Evolutionary conservation across 129 eudicot genomes (phyloP).

Genomic region (Centaurea solstitialis): DNA sequence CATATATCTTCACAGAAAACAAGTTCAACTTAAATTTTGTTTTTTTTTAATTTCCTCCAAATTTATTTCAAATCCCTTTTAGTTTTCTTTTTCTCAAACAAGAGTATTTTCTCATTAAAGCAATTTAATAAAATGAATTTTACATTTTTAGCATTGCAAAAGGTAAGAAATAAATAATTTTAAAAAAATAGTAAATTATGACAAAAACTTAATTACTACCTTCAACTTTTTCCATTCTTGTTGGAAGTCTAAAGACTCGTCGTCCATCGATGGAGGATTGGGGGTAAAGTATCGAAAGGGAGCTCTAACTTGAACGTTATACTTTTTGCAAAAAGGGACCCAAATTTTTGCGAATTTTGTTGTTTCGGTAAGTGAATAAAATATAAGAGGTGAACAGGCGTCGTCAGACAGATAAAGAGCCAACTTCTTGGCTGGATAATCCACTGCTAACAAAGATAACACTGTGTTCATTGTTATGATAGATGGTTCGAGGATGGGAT

Average conservation of each 20-base stretch:
- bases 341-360: slow-evolving; percentile 45
- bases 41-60: not conserved
- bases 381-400: slow-evolving; percentile 47
- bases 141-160: not conserved
- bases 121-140: not conserved
- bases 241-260: slow-evolving; percentile 32
- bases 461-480: slow-evolving; percentile 55
- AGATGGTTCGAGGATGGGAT: slow-evolving; percentile 42
- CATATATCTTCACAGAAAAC: not conserved
- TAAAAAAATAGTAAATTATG: not conserved
- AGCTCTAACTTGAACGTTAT: slow-evolving; percentile 44
- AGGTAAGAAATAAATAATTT: not conserved
- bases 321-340: slow-evolving; percentile 60
- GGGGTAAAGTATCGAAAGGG: slow-evolving; percentile 48
- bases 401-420: slow-evolving; percentile 58
- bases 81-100: not conserved
- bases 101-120: not conserved
- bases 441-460: slow-evolving; percentile 47
- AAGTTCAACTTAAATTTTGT: not conserved
- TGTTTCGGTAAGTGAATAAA: slow-evolving; percentile 44
- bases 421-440: slow-evolving; percentile 49
- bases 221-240: slow-evolving; percentile 51
- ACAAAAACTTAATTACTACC: slow-evolving; percentile 19
- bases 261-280: slow-evolving; percentile 22
- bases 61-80: not conserved